Evolutionary conservation across 169 alveolate genomes (phyloP).

Genomic region (Pseudocohnilembus persalinus): DNA sequence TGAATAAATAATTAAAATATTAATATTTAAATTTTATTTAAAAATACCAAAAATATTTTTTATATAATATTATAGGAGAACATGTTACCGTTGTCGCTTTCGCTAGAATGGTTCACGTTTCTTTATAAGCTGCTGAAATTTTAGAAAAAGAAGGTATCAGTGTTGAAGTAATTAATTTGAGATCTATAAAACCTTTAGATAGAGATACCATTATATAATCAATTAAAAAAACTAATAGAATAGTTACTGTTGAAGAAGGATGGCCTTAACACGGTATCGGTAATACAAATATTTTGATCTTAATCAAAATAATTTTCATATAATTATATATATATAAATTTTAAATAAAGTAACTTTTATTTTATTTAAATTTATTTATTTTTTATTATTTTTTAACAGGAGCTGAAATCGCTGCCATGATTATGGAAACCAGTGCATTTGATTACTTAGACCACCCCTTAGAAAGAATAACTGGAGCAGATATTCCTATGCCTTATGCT

Average conservation of each 20-base stretch:
- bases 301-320: slow-evolving; percentile 44
- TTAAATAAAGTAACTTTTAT: no score
- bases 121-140: slow-evolving; percentile 86
- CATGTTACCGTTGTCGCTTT: slow-evolving; percentile 87
- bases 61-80: slow-evolving; percentile 37
- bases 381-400: no score
- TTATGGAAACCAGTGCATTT: slow-evolving; percentile 65
- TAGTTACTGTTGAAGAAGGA: slow-evolving; percentile 91
- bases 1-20: no score
- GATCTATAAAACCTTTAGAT: slow-evolving; percentile 89
- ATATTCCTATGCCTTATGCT: slow-evolving; percentile 82
- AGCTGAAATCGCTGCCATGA: slow-evolving; percentile 74
- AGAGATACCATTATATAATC: slow-evolving; percentile 80
- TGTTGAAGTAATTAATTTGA: slow-evolving; percentile 89
- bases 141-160: slow-evolving; percentile 75
- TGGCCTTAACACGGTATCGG: slow-evolving; percentile 92
- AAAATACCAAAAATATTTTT: no score
- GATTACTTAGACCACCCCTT: slow-evolving; percentile 80
- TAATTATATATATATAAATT: no score
- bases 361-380: no score
- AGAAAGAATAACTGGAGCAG: slow-evolving; percentile 80
- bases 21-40: no score
- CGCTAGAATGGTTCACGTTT: slow-evolving; percentile 84
- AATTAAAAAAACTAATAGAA: slow-evolving; percentile 85
- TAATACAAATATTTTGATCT: slow-evolving; percentile 50